phyloP scores from a whole-genome alignment of 192 early-diverging fungal species.

The Coemansia sp. region DNA sequence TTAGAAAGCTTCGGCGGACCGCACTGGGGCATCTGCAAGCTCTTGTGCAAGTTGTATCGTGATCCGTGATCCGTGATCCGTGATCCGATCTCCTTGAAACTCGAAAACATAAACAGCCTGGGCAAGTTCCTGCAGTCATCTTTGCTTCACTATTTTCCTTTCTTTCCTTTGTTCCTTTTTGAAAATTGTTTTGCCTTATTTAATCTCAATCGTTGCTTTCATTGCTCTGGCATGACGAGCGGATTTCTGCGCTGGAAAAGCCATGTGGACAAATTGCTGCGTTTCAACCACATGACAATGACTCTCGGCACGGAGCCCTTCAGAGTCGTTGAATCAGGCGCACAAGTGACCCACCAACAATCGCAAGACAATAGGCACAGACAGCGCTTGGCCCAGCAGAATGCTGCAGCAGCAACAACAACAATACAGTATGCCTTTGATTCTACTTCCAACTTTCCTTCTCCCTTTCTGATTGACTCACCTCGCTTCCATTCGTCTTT shows the following conservation, averaged over 20 bases:
- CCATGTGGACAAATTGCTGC: conserved; percentile 53
- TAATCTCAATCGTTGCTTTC: not conserved
- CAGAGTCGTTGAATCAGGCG: conserved; percentile 22
- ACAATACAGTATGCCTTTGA: conserved; percentile 56
- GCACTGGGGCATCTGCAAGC: too few species aligned
- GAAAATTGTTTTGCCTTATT: not conserved
- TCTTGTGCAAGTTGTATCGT: too few species aligned
- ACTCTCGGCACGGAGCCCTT: conserved; percentile 47
- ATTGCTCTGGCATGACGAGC: conserved; percentile 29
- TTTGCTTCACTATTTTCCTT: not conserved
- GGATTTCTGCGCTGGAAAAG: conserved; percentile 53
- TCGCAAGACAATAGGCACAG: conserved; percentile 10
- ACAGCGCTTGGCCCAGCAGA: conserved; percentile 20
- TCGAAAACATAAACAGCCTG: too few species aligned
- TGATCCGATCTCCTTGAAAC: too few species aligned
- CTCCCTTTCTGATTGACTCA: conserved; percentile 41
- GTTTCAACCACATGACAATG: conserved; percentile 57
- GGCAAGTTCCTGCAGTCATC: too few species aligned
- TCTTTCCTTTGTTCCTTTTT: not conserved
- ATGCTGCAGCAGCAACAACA: conserved; percentile 23
- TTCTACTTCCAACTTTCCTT: conserved; percentile 47
- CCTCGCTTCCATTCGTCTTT: conserved; percentile 55
- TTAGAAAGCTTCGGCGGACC: too few species aligned
- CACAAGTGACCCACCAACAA: conserved; percentile 6
- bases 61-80: too few species aligned